These are phyloP conservation scores for Meira nashicola DNA, from an alignment of 1,284 basidiomycete species.

Conservation along the genomic window DNA sequence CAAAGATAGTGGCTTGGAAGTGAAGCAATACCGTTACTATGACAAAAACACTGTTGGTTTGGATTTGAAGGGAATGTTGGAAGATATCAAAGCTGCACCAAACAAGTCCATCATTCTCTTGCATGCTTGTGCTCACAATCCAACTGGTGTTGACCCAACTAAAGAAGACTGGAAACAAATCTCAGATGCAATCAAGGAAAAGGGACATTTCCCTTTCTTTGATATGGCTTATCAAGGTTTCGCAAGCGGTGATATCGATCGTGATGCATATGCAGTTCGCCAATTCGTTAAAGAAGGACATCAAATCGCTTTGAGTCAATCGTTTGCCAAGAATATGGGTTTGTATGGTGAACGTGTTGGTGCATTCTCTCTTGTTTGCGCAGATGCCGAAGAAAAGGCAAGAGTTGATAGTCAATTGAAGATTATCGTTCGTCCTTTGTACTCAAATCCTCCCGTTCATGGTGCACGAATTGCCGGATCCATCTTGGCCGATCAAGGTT, in stretches of 20 bases:
- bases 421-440: constrained; percentile 93
- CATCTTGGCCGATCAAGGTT: constrained; percentile 53
- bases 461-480: constrained; percentile 56
- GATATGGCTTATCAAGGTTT: constrained; percentile 76
- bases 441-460: constrained; percentile 95
- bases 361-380: constrained; percentile 44
- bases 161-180: constrained; percentile 51
- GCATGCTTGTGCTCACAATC: constrained; percentile 60
- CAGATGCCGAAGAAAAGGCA: constrained; percentile 44
- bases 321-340: constrained; percentile 54
- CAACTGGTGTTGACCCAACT: constrained; percentile 55
- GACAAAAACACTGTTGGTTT: constrained; percentile 53
- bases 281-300: constrained; percentile 54
- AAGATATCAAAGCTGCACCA: constrained; percentile 55
- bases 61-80: constrained; percentile 52
- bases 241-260: constrained; percentile 46
- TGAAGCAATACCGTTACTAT: constrained; percentile 71
- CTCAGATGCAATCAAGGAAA: constrained; percentile 59
- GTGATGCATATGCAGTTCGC: constrained; percentile 51
- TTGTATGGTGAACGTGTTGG: constrained; percentile 54
- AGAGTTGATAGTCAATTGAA: constrained; percentile 59
- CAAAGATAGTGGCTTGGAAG: constrained; percentile 84
- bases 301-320: constrained; percentile 47
- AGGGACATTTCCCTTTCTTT: constrained; percentile 84
- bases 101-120: constrained; percentile 58